Percentiles rank a stretch among this genome's conserved stretches.
Evolutionary conservation across 2,329 filamentous ascomycete genomes (phyloP).

Genomic region (Arachnopeziza araneosa): DNA sequence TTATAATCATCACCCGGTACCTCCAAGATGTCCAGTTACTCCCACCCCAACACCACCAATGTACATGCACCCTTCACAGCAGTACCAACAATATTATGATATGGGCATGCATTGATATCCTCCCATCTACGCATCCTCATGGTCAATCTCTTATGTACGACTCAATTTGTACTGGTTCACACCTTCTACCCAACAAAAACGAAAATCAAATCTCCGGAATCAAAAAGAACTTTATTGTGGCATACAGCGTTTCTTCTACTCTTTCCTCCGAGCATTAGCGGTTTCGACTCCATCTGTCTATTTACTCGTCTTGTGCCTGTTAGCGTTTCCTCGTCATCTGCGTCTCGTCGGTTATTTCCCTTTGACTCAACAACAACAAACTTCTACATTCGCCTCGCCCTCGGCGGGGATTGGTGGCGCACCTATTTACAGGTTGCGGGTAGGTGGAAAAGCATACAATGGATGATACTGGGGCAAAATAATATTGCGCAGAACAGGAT

Average conservation of each 20-base stretch:
- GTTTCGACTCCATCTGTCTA: neutral
- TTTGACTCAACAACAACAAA: neutral
- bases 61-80: conserved; percentile 36
- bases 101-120: conserved; percentile 28
- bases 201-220: neutral
- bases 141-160: neutral
- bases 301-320: neutral
- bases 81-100: conserved; percentile 42
- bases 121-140: neutral
- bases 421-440: neutral
- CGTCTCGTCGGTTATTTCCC: neutral
- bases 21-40: conserved; percentile 52
- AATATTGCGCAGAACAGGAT: conserved; percentile 1
- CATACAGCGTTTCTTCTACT: neutral
- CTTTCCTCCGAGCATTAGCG: neutral
- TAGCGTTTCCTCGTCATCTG: neutral
- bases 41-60: conserved; percentile 48
- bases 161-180: neutral
- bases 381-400: neutral
- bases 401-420: neutral
- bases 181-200: neutral
- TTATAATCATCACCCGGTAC: conserved; percentile 17
- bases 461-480: neutral
- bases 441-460: conserved; percentile 2
- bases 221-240: neutral